These are phyloP conservation scores for Xerocomellus intermedius DNA, from an alignment of 768 basidiomycete species.

Conservation along the genomic window DNA sequence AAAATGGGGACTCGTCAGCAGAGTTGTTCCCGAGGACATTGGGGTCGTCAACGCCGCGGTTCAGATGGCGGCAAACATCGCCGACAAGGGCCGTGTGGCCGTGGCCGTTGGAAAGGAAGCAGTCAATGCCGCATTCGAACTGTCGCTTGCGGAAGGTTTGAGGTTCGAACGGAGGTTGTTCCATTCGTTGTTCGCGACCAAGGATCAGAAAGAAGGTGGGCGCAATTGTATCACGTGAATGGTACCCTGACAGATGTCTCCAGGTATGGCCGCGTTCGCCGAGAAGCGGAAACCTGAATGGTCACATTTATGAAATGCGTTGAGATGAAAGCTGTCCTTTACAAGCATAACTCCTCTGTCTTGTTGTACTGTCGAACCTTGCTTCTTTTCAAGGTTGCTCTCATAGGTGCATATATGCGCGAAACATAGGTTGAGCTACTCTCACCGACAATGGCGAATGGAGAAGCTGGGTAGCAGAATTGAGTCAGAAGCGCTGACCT, in stretches of 20 bases:
- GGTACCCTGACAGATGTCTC: neutral
- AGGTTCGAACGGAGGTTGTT: conserved; percentile 87
- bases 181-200: conserved; percentile 89
- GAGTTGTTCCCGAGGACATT: conserved; percentile 73
- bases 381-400: too few relatives aligned
- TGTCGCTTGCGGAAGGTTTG: conserved; percentile 78
- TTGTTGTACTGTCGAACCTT: neutral
- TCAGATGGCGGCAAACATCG: conserved; percentile 72
- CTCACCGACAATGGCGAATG: too few relatives aligned
- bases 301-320: conserved; percentile 44
- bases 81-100: conserved; percentile 78
- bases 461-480: too few relatives aligned
- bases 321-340: neutral
- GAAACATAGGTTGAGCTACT: too few relatives aligned
- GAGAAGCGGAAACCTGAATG: conserved; percentile 91
- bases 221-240: neutral
- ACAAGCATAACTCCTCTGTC: neutral
- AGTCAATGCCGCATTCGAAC: conserved; percentile 89
- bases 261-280: conserved; percentile 93
- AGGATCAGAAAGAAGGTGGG: conserved; percentile 93
- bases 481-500: neutral
- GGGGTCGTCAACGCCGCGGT: conserved; percentile 89
- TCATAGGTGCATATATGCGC: neutral
- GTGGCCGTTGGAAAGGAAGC: conserved; percentile 91
- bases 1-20: conserved; percentile 83